Evolutionary conservation across 768 basidiomycete species (phyloP).

Genomic region (Boletus insuetus): DNA sequence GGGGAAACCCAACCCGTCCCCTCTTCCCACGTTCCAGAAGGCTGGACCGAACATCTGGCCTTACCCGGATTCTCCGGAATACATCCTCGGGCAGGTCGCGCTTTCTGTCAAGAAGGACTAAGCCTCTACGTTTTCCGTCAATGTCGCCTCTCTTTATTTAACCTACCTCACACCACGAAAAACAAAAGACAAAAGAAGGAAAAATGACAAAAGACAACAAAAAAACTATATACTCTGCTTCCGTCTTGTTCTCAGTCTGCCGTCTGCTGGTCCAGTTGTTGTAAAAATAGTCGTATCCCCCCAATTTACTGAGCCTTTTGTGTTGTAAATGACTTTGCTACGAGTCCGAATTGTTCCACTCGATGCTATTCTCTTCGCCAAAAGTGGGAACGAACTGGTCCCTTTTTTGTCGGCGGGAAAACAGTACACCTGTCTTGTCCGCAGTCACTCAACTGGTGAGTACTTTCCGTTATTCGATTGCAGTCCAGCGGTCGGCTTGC

Average conservation of each 20-base stretch:
- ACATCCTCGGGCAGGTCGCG: neutral
- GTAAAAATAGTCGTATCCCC: neutral
- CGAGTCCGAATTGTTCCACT: no score
- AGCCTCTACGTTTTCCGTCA: no score
- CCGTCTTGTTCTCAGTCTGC: neutral
- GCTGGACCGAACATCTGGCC: neutral
- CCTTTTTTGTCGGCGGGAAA: no score
- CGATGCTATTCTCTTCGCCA: no score
- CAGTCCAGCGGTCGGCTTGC: constrained; percentile 57
- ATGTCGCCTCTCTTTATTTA: no score
- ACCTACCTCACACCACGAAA: no score
- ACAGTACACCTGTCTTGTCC: constrained; percentile 15
- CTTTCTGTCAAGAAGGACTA: neutral
- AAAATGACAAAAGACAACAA: neutral
- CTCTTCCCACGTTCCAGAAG: neutral
- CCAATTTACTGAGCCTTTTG: neutral
- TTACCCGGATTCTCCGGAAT: neutral
- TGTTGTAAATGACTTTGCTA: no score
- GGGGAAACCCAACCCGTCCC: neutral
- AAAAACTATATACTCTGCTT: neutral
- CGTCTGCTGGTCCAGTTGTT: neutral
- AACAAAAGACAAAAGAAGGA: neutral
- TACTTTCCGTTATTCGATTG: constrained; percentile 60
- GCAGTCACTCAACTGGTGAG: constrained; percentile 38
- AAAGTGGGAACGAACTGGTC: no score